Evolutionary conservation across 2,329 filamentous ascomycete species (phyloP), one percentile per base, ranked within the genome.

Genomic region (Orbilia javanica): DNA sequence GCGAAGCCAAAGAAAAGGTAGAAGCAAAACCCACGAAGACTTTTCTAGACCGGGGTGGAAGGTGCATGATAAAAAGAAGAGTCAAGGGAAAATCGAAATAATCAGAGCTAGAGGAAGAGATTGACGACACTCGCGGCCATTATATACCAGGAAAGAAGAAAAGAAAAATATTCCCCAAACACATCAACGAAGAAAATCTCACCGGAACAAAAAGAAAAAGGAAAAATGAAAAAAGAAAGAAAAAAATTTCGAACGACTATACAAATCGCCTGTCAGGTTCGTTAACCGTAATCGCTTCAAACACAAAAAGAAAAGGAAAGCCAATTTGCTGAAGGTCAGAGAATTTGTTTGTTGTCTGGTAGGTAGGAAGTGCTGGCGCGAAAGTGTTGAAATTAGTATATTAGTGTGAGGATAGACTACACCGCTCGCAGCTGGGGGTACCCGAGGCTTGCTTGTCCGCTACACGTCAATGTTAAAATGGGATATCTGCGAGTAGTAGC

Each of bases 401-500:
- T 50, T 52, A 44, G 25, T 55, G 22, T 27, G 53, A 84, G 86
- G 74, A 82, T 82, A 63, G 83, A 83, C 44, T 79, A 75, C 0
- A 79, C 81, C 27, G 79, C 80, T 18, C n/a, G 29, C 52, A 7
- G 15, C 80, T 7, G 74, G 80, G 70, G 1, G 66, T 62, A 39
- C 3, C 27, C 5, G n/a, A n/a, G n/a, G n/a, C n/a, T 31, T 6
- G n/a, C 50, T 25, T 8, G n/a, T 27, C 34, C 11, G 18, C 76
- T 83, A 91, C 75, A 92, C 89, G 81, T 91, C 89, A 81, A 92
- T 91, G 44, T 86, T 89, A 80, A 92, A 92, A 83, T 92, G 90
- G 82, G 89, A 91, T 82, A 92, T 92, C 84, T 92, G 90, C 79
- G 90, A 91, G 82, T 91, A 92, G 82, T 92, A 92, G 42, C 90